A percentile compares a stretch with the other conserved stretches of the same genome.
Evolutionary conservation across 208 protist genomes (phyloP).

Genomic region (Vickermania ingenoplastis): DNA sequence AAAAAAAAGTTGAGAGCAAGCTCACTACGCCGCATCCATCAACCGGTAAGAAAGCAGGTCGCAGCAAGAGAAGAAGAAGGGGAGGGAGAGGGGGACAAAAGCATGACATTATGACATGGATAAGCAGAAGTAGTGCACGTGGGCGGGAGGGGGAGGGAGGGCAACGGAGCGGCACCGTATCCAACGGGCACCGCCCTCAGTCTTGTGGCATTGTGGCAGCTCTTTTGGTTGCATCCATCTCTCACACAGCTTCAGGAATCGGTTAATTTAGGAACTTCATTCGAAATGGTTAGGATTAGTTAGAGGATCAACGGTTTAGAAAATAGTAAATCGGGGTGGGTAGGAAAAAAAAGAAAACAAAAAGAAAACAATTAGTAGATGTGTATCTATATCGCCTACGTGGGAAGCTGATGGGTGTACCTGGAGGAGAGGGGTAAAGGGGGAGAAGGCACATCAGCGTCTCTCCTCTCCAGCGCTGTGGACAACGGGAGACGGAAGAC

Average conservation of each 20-base stretch:
- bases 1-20: no score
- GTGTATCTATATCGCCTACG: background rate
- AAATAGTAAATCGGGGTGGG: conserved; percentile 5
- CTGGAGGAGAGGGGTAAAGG: no score
- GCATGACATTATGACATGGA: background rate
- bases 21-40: no score
- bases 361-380: background rate
- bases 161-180: background rate
- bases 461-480: no score
- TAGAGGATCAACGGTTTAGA: background rate
- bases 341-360: conserved; percentile 3
- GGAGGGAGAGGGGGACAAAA: background rate
- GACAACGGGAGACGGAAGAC: no score
- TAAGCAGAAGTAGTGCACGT: background rate
- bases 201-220: background rate
- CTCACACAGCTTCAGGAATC: no score
- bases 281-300: background rate
- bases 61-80: background rate
- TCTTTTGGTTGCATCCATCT: no score
- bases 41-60: background rate
- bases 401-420: no score
- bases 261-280: no score
- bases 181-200: background rate
- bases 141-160: background rate
- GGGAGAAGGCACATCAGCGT: no score